Conservation (phyloP, 768 basidiomycete genomes). For the Leccinum fibrillosum region DNA sequence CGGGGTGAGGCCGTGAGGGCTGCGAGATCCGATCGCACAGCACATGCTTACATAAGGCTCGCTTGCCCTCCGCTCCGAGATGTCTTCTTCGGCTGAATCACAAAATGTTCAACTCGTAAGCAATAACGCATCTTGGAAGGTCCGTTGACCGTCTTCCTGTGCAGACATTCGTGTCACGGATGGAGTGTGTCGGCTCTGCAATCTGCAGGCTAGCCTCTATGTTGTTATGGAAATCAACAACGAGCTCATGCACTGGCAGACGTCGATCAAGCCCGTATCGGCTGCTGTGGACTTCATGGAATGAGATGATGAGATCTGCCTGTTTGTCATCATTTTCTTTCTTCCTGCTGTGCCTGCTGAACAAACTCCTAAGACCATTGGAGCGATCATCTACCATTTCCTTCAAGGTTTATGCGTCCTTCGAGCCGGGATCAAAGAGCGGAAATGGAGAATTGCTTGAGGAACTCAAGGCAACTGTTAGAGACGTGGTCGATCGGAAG, state of each 20-base stretch:
- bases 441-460: background rate
- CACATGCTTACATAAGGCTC: no score
- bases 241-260: no score
- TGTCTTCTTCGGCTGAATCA: no score
- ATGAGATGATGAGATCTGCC: background rate
- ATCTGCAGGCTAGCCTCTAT: background rate
- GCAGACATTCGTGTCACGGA: background rate
- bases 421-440: background rate
- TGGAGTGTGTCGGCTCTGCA: background rate
- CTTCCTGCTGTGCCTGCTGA: background rate
- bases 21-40: no score
- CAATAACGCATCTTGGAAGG: background rate
- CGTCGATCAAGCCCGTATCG: background rate
- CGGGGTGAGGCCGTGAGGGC: no score
- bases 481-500: background rate
- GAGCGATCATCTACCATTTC: background rate
- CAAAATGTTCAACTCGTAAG: background rate
- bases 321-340: background rate
- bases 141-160: background rate
- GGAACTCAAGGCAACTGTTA: background rate
- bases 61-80: no score
- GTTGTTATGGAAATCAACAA: background rate
- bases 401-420: background rate
- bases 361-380: background rate
- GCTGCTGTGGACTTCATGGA: background rate